Evolutionary conservation across 2,329 filamentous ascomycete genomes (phyloP).

Genomic region (Elsinoe batatas): DNA sequence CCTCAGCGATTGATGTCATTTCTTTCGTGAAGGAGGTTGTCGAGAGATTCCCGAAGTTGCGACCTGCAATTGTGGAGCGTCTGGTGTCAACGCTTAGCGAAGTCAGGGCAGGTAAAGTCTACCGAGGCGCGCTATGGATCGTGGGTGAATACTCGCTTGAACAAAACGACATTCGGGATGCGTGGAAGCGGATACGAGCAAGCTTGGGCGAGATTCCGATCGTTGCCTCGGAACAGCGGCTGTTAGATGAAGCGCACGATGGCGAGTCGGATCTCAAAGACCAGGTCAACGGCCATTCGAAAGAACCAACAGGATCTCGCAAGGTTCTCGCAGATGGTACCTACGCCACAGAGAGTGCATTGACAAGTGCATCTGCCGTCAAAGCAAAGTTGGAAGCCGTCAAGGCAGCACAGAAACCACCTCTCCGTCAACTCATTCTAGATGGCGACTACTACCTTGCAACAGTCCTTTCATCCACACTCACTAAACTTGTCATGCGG

Average conservation of each 20-base stretch:
- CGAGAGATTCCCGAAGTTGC: slow-evolving; percentile 88
- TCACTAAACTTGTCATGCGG: slow-evolving; percentile 96
- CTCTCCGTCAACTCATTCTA: slow-evolving; percentile 84
- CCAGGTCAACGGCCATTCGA: slow-evolving; percentile 72
- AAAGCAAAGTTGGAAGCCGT: slow-evolving; percentile 91
- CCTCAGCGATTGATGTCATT: slow-evolving; percentile 93
- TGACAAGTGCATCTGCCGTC: slow-evolving; percentile 84
- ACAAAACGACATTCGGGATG: slow-evolving; percentile 86
- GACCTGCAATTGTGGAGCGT: slow-evolving; percentile 76
- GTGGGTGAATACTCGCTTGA: slow-evolving; percentile 94
- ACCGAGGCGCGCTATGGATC: slow-evolving; percentile 93
- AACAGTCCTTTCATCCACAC: slow-evolving; percentile 86
- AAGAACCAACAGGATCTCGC: slow-evolving; percentile 73
- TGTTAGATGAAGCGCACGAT: slow-evolving; percentile 71
- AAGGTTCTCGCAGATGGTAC: slow-evolving; percentile 94
- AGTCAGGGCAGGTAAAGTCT: slow-evolving; percentile 93
- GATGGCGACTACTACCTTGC: slow-evolving; percentile 96
- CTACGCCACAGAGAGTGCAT: slow-evolving; percentile 90
- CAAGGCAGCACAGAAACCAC: slow-evolving; percentile 93
- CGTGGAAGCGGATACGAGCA: slow-evolving; percentile 90
- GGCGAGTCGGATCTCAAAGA: slow-evolving; percentile 53
- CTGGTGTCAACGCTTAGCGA: slow-evolving; percentile 85
- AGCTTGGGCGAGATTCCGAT: slow-evolving; percentile 97
- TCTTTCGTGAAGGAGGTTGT: slow-evolving; percentile 98
- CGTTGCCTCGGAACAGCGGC: slow-evolving; percentile 81